phyloP scores from a whole-genome alignment of 1,284 basidiomycete genomes.

The Tilletia walkeri region DNA sequence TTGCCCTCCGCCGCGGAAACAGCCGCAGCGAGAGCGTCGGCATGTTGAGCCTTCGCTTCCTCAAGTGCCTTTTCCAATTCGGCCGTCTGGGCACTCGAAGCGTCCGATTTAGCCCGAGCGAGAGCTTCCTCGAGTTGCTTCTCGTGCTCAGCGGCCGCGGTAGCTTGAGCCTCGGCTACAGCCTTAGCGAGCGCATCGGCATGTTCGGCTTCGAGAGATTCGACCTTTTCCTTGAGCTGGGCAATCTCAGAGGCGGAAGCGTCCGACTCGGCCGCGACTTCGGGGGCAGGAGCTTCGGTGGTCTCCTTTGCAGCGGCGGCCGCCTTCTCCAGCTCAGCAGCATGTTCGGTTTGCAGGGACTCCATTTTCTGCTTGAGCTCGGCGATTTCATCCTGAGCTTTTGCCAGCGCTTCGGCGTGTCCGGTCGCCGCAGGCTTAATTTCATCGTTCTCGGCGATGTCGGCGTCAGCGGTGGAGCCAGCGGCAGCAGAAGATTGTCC shows the following conservation, averaged over 20 bases:
- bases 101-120: background rate
- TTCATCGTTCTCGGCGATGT: background rate
- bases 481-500: background rate
- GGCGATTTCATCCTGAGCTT: slow-evolving; percentile 25
- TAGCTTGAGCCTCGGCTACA: slow-evolving; percentile 29
- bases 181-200: slow-evolving; percentile 37
- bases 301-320: slow-evolving; percentile 26
- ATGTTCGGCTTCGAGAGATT: slow-evolving; percentile 34
- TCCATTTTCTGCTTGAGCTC: slow-evolving; percentile 35
- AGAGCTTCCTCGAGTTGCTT: slow-evolving; percentile 18
- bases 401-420: too few species aligned
- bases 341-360: slow-evolving; percentile 35
- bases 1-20: slow-evolving; percentile 28
- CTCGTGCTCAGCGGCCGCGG: slow-evolving; percentile 22
- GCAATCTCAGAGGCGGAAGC: slow-evolving; percentile 26
- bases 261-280: background rate
- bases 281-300: background rate
- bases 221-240: slow-evolving; percentile 34
- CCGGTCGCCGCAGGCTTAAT: too few species aligned
- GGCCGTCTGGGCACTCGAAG: background rate
- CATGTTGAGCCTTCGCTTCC: slow-evolving; percentile 26
- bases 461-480: background rate
- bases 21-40: slow-evolving; percentile 26
- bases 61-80: slow-evolving; percentile 25
- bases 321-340: slow-evolving; percentile 37